phyloP scores from a whole-genome alignment of 164 flowering plant genomes.

The Nymphaea thermarum region DNA sequence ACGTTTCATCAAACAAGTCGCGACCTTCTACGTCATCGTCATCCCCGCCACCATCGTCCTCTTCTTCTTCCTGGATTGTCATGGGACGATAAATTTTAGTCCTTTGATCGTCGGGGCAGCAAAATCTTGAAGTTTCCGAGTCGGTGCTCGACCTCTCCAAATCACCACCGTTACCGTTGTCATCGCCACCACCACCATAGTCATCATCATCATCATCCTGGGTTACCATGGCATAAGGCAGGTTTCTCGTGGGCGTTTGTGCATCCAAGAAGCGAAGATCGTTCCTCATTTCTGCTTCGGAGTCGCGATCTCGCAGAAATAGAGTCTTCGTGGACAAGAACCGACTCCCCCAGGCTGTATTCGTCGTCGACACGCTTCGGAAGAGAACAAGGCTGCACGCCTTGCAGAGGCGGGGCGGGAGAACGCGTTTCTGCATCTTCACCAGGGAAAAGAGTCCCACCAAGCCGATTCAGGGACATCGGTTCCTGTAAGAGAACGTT shows the following conservation, averaged over 20 bases:
- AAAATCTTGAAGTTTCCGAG: too few species aligned
- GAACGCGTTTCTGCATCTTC: too few species aligned
- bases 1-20: neutral
- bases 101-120: too few species aligned
- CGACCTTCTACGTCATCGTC: neutral
- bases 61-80: neutral
- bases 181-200: neutral
- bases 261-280: too few species aligned
- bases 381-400: too few species aligned
- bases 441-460: too few species aligned
- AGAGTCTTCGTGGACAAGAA: neutral
- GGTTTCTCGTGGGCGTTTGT: neutral
- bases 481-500: neutral
- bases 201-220: neutral
- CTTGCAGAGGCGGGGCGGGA: too few species aligned
- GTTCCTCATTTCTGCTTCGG: neutral
- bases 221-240: neutral
- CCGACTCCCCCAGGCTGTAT: neutral
- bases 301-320: neutral
- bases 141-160: too few species aligned
- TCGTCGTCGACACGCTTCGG: neutral
- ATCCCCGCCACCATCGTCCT: neutral
- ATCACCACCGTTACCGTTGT: too few species aligned
- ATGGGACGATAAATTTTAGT: neutral
- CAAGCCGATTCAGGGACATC: neutral